These are phyloP conservation scores for Trichophyton schoenleinii DNA, from an alignment of 2,329 filamentous ascomycete species.

Conservation along the genomic window DNA sequence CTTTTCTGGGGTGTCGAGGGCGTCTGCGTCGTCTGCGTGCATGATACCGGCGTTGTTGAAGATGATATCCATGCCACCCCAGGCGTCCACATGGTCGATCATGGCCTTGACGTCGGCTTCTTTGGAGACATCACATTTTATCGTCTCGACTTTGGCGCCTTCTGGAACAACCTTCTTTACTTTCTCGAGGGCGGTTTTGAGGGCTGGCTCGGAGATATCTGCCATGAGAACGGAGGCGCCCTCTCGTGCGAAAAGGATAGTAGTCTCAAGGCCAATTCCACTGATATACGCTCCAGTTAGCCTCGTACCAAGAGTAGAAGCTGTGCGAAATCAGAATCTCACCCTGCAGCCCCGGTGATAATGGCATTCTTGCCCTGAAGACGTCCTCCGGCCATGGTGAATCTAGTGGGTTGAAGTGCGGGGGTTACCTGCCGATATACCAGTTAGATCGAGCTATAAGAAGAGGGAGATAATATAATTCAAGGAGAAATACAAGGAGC, in stretches of 20 bases:
- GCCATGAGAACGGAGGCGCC: conserved; percentile 75
- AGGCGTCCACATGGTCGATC: conserved; percentile 62
- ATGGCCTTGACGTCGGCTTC: conserved; percentile 65
- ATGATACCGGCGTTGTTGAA: conserved; percentile 99
- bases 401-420: neutral
- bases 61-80: conserved; percentile 81
- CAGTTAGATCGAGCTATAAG: neutral
- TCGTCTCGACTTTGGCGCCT: conserved; percentile 48
- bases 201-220: conserved; percentile 67
- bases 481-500: neutral
- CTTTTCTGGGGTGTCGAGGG: conserved; percentile 69
- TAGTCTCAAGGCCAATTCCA: conserved; percentile 85
- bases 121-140: conserved; percentile 68
- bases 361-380: conserved; percentile 57
- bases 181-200: conserved; percentile 64
- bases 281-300: conserved; percentile 26
- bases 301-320: neutral
- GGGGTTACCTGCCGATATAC: neutral
- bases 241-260: conserved; percentile 78
- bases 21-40: conserved; percentile 71
- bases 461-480: neutral
- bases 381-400: conserved; percentile 26
- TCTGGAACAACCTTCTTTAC: conserved; percentile 58
- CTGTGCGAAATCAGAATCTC: conserved; percentile 14
- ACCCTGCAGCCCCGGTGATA: conserved; percentile 79